These are phyloP conservation scores for Metroxylon sagu DNA, from an alignment of 176 grass and related monocot genomes.

Conservation along the genomic window DNA sequence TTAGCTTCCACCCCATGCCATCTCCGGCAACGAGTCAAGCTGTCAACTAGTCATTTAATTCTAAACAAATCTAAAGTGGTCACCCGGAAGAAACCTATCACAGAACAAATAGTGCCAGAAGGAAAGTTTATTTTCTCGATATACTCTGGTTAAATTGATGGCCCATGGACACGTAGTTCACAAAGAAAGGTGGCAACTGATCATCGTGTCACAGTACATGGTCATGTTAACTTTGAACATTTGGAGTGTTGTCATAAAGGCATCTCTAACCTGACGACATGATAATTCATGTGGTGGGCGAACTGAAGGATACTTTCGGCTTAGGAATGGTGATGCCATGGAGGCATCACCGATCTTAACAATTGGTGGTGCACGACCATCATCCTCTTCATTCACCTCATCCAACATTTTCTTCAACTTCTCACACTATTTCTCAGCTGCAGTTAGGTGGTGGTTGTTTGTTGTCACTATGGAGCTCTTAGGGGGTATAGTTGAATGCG, in stretches of 20 bases:
- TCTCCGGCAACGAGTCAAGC: slow-evolving; percentile 71
- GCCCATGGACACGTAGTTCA: slow-evolving; percentile 98
- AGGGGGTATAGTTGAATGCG: slow-evolving; percentile 25
- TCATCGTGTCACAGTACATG: slow-evolving; percentile 99
- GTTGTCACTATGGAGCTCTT: slow-evolving; percentile 36
- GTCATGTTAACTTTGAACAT: slow-evolving; percentile 99
- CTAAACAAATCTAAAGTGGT: slow-evolving; percentile 93
- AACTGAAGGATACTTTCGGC: slow-evolving; percentile 90
- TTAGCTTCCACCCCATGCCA: slow-evolving; percentile 72
- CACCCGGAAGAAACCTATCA: slow-evolving; percentile 78
- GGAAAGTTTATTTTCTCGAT: slow-evolving; percentile 88
- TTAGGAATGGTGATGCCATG: slow-evolving; percentile 96
- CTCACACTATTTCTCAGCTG: too few relatives aligned
- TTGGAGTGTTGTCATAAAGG: slow-evolving; percentile 91
- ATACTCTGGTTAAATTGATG: slow-evolving; percentile 93
- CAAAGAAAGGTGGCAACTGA: slow-evolving; percentile 90
- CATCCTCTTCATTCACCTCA: slow-evolving; percentile 87
- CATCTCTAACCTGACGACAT: slow-evolving; percentile 89
- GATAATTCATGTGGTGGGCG: slow-evolving; percentile 83
- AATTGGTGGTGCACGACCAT: slow-evolving; percentile 59
- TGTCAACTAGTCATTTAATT: slow-evolving; percentile 85
- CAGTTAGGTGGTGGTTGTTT: slow-evolving; percentile 36
- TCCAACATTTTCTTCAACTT: slow-evolving; percentile 87
- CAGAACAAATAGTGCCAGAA: slow-evolving; percentile 65
- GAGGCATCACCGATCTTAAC: slow-evolving; percentile 96